These are phyloP conservation scores for Adansonia rubrostipa DNA, from an alignment of 441 rosid genomes.

Conservation along the genomic window DNA sequence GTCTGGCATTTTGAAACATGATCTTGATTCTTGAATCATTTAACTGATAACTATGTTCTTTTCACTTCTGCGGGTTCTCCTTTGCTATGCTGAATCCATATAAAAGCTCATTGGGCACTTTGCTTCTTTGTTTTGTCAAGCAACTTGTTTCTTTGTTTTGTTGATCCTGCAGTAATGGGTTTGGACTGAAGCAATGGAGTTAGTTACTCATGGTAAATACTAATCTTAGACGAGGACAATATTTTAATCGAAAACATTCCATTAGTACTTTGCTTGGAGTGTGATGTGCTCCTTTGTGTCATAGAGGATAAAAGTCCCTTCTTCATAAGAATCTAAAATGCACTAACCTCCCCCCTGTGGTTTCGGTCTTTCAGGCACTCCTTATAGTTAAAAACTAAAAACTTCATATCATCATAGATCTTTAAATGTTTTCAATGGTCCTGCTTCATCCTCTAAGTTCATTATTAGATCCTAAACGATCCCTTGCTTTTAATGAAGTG, in stretches of 20 bases:
- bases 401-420: background rate
- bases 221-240: background rate
- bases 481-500: background rate
- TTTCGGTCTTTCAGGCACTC: background rate
- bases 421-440: background rate
- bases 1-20: background rate
- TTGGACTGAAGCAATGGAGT: background rate
- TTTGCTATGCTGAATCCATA: background rate
- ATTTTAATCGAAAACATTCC: background rate
- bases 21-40: slow-evolving; percentile 8
- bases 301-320: background rate
- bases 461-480: background rate
- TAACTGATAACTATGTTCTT: background rate
- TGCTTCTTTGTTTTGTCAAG: background rate
- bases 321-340: background rate
- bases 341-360: background rate
- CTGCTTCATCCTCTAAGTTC: background rate
- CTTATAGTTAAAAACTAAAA: background rate
- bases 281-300: background rate
- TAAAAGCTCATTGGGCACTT: background rate
- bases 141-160: background rate
- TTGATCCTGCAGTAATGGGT: background rate
- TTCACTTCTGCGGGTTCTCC: background rate
- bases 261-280: background rate
- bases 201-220: background rate